Base-by-base conservation (phyloP, 768 basidiomycete genomes). In the Daedalea quercina region DNA sequence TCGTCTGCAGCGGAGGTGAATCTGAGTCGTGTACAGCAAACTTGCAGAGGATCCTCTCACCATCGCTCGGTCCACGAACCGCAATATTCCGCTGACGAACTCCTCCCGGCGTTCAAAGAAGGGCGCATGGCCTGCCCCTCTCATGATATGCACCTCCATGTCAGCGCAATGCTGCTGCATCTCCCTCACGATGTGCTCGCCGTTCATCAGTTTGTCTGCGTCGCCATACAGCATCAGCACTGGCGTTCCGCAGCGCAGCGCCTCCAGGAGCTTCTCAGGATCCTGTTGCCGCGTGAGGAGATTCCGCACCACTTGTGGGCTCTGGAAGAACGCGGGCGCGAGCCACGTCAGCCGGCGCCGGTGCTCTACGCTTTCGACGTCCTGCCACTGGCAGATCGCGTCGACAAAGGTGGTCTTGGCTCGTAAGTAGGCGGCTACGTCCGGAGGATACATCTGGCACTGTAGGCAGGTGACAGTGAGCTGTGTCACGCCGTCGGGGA, bases 101-200 rank as follows among this genome's bases (percentile, higher is more conserved):
- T 68, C 66, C 13, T 64, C 57, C 46, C 56, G 57, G 44, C 64
- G 54, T 41, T 72, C 70, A 35, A 69, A 63, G 51, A 70, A 70
- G 13, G 66, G 35, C 1, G 65, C 62, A 51, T 74, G 72, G 19
- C 67, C 60, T 19, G 66, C 67, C 24, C 64, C 69, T 28, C 61
- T 57, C 51, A 71, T 56, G 42, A 61, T 54, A 47, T 65, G 54
- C 20, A 58, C 57, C 47, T 71, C 66, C 28, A 65, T 50, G 44
- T 71, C 59, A 51, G 62, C 69, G 62, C 72, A 72, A 54, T 68
- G 60, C 9, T 64, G 63, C 51, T 59, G 53, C 60, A 69, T 60
- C 50, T 62, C 54, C 23, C 57, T 51, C 9, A 63, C 62, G 6
- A 69, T 54, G n/a, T 57, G 62, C 22, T 68, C 54, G 19, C 62